Conservation (phyloP, 2,329 filamentous ascomycete species). For the Epichloe brachyelytri region DNA sequence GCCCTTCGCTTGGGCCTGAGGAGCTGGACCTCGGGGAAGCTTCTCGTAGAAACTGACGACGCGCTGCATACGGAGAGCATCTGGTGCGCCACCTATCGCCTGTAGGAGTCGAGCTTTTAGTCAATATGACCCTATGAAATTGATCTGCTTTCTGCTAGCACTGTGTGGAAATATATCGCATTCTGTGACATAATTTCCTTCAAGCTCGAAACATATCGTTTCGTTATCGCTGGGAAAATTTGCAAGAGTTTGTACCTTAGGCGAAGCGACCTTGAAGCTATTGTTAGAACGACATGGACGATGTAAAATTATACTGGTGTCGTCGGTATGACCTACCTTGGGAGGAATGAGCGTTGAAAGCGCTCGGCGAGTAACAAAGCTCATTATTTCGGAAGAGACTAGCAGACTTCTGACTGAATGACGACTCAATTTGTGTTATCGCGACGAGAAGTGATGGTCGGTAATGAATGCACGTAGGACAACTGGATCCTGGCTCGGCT, state of each 20-base stretch:
- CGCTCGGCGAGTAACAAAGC: conserved; percentile 78
- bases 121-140: conserved; percentile 2
- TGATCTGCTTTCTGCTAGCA: background rate
- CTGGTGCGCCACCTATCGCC: conserved; percentile 88
- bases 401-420: conserved; percentile 11
- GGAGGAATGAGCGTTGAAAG: conserved; percentile 98
- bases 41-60: conserved; percentile 99
- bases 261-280: conserved; percentile 56
- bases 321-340: conserved; percentile 53
- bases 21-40: conserved; percentile 84
- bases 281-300: conserved; percentile 12
- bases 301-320: background rate
- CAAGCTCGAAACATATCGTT: background rate
- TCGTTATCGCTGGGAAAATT: background rate
- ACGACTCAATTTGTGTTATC: conserved; percentile 18
- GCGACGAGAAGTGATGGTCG: conserved; percentile 21
- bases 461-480: conserved; percentile 17
- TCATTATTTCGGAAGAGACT: conserved; percentile 54
- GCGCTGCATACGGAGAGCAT: conserved; percentile 94
- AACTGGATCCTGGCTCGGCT: conserved; percentile 14
- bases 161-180: background rate
- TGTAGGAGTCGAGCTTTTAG: conserved; percentile 32
- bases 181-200: background rate
- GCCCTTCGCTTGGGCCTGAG: conserved; percentile 69
- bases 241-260: conserved; percentile 45